A percentile compares a stretch with the other conserved stretches of the same genome.
Conservation (phyloP, 1,284 basidiomycete genomes). For the Marasmius oreades region DNA sequence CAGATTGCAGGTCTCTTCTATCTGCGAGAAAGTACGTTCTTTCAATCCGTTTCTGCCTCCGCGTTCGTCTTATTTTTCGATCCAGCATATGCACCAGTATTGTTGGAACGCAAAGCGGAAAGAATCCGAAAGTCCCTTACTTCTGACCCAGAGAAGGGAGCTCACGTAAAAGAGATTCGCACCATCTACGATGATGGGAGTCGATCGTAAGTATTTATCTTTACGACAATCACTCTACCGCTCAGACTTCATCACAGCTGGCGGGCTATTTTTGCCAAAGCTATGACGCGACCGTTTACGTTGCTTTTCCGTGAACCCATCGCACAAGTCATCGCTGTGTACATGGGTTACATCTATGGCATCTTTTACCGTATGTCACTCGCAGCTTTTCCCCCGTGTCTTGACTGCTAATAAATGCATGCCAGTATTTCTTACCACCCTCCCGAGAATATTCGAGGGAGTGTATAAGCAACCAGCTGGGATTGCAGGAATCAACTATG, state of each 20-base stretch:
- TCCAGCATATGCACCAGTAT: slow-evolving; percentile 56
- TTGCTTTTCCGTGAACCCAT: slow-evolving; percentile 15
- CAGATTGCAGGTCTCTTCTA: slow-evolving; percentile 54
- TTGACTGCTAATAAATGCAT: background rate
- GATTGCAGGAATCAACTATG: slow-evolving; percentile 40
- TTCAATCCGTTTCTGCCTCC: background rate
- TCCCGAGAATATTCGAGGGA: slow-evolving; percentile 23
- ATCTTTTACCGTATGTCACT: slow-evolving; percentile 23
- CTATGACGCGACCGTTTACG: slow-evolving; percentile 15
- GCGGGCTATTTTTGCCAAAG: slow-evolving; percentile 22
- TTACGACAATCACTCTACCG: background rate
- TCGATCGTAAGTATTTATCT: slow-evolving; percentile 35
- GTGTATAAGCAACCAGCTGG: slow-evolving; percentile 20
- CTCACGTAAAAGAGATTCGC: slow-evolving; percentile 28
- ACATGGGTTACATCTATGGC: slow-evolving; percentile 18
- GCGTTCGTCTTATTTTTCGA: background rate
- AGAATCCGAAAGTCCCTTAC: slow-evolving; percentile 44
- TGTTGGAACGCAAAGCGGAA: slow-evolving; percentile 59
- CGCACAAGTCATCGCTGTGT: slow-evolving; percentile 16
- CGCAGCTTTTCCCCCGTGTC: background rate
- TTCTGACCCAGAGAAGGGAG: slow-evolving; percentile 39
- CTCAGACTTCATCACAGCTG: slow-evolving; percentile 15
- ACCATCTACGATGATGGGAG: slow-evolving; percentile 43
- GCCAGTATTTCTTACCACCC: slow-evolving; percentile 25
- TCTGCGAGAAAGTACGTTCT: slow-evolving; percentile 57